Conservation (phyloP, 352 stramenopile genomes). For the Phytopythium ostracodes region DNA sequence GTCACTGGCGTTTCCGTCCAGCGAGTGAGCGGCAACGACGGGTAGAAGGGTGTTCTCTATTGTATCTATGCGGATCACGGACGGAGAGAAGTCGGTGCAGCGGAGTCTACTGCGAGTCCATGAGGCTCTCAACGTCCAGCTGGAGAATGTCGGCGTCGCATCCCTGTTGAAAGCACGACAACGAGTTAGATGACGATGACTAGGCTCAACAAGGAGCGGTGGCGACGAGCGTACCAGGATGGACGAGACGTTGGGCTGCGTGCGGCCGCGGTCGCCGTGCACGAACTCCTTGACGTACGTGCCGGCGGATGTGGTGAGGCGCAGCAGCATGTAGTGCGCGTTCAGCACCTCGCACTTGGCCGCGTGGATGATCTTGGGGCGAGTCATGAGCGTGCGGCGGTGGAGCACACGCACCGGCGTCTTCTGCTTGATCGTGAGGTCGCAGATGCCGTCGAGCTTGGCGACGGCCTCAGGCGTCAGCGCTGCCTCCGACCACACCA, state of each 20-base stretch:
- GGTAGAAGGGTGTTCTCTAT: slow-evolving; percentile 9
- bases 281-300: slow-evolving; percentile 99
- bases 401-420: slow-evolving; percentile 98
- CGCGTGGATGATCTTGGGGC: slow-evolving; percentile 88
- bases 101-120: slow-evolving; percentile 46
- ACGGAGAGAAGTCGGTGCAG: background rate
- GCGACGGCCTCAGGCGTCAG: slow-evolving; percentile 52
- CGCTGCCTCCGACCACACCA: slow-evolving; percentile 66
- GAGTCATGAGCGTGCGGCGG: slow-evolving; percentile 91
- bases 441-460: slow-evolving; percentile 74
- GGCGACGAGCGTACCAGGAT: slow-evolving; percentile 59
- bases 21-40: background rate
- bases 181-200: background rate
- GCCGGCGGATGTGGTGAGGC: slow-evolving; percentile 92
- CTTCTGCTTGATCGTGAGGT: slow-evolving; percentile 92
- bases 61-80: slow-evolving; percentile 8
- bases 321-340: slow-evolving; percentile 95
- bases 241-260: slow-evolving; percentile 91
- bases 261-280: slow-evolving; percentile 97
- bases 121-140: slow-evolving; percentile 93
- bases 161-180: slow-evolving; percentile 34
- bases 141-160: slow-evolving; percentile 96
- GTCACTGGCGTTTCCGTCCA: slow-evolving; percentile 55
- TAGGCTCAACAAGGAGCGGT: slow-evolving; percentile 1
- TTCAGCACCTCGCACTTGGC: slow-evolving; percentile 91